Conservation (phyloP, 2,329 filamentous ascomycete species). For the Colletotrichum incanum region DNA sequence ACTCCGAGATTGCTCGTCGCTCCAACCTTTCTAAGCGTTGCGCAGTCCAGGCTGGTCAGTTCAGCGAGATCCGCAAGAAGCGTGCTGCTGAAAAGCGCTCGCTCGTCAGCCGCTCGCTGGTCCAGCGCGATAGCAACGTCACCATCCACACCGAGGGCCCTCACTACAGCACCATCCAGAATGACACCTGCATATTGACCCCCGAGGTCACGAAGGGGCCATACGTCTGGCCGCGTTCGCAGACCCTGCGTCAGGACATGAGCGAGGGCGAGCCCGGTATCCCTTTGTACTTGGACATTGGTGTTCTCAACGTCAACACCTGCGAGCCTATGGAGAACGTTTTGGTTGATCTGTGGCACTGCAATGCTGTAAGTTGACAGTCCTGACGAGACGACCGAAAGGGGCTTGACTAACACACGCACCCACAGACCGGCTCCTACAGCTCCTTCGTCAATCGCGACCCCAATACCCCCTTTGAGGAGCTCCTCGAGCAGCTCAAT, state of each 20-base stretch:
- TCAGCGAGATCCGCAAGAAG: conserved; percentile 30
- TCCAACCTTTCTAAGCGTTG: conserved; percentile 31
- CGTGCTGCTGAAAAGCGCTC: conserved; percentile 36
- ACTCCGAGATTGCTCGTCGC: conserved; percentile 31
- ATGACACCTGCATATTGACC: conserved; percentile 44
- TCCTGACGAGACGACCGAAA: too few species aligned
- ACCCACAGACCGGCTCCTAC: conserved; percentile 29
- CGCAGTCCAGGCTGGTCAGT: conserved; percentile 23
- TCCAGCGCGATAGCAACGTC: conserved; percentile 20
- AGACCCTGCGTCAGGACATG: conserved; percentile 62
- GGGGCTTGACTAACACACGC: background rate
- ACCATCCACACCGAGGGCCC: conserved; percentile 35
- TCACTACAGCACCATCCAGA: conserved; percentile 42
- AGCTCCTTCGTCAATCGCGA: conserved; percentile 27
- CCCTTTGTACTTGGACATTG: conserved; percentile 54
- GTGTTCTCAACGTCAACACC: conserved; percentile 46
- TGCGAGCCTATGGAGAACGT: conserved; percentile 40
- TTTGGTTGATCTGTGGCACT: conserved; percentile 39
- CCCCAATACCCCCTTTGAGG: conserved; percentile 31
- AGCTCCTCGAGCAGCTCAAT: conserved; percentile 38
- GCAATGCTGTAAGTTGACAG: conserved; percentile 37
- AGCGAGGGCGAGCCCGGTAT: conserved; percentile 60
- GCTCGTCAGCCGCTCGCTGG: conserved; percentile 26
- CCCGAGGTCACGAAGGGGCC: conserved; percentile 38
- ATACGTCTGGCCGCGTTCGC: conserved; percentile 56